Evolutionary conservation across 1,284 basidiomycete species (phyloP).

Genomic region (Megacollybia platyphylla): DNA sequence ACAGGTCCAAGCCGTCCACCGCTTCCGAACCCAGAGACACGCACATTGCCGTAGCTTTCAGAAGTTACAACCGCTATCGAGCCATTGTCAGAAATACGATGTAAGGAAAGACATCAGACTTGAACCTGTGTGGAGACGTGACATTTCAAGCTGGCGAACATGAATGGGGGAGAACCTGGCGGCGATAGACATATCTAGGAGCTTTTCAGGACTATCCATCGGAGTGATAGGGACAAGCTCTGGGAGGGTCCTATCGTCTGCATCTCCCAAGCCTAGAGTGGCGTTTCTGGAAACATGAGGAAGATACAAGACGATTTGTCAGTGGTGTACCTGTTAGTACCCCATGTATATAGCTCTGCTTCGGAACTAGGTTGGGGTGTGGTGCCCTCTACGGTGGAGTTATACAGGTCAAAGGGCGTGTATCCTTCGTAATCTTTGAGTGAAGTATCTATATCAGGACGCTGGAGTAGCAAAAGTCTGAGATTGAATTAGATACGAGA

Average conservation of each 20-base stretch:
- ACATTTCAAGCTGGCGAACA: slow-evolving; percentile 67
- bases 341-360: slow-evolving; percentile 83
- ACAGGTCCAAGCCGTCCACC: slow-evolving; percentile 74
- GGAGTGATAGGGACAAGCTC: slow-evolving; percentile 59
- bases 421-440: slow-evolving; percentile 87
- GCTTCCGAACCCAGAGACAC: slow-evolving; percentile 78
- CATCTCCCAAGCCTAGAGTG: slow-evolving; percentile 74
- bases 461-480: slow-evolving; percentile 65
- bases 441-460: slow-evolving; percentile 61
- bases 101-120: no score
- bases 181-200: background rate
- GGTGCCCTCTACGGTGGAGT: slow-evolving; percentile 72
- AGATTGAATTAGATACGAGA: slow-evolving; percentile 3
- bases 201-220: slow-evolving; percentile 17
- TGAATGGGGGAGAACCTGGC: slow-evolving; percentile 44
- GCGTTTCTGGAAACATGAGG: slow-evolving; percentile 47
- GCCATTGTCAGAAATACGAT: no score
- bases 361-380: slow-evolving; percentile 35
- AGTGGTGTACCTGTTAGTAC: slow-evolving; percentile 55
- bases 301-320: slow-evolving; percentile 5
- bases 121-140: slow-evolving; percentile 59
- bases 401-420: slow-evolving; percentile 90
- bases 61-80: slow-evolving; percentile 53
- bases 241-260: slow-evolving; percentile 68
- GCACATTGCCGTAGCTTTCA: slow-evolving; percentile 63